Base-by-base conservation (phyloP, 2,329 filamentous ascomycete genomes). In the Tympanopsis confertula region DNA sequence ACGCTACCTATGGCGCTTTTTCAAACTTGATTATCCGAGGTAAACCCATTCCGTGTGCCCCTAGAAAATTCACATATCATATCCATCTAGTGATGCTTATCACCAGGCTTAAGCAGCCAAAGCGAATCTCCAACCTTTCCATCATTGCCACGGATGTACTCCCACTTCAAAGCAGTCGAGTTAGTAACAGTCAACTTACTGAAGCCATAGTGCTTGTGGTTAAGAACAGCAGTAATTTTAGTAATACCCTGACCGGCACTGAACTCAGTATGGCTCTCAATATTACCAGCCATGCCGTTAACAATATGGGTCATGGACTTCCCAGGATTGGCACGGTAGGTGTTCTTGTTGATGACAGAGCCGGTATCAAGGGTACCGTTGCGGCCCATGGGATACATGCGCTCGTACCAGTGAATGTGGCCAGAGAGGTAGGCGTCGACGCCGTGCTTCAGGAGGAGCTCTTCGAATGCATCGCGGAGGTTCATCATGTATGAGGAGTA, bases 261-360 rank as follows among this genome's bases (percentile, higher is more conserved):
- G 13, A 69, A 48, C 2, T 52, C 56, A 42, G 54, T 61, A 51
- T 71, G 67, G 40, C 59, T 63, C 44, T 70, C 67, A 32, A 70
- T 60, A 42, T 70, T 70, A 17, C 68, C 67, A 3, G 68, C 68
- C 56, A 66, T 65, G n/a, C 67, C 68, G 46, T 70, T 71, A 50
- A 66, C 55, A 22, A 71, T 53, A 41, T 69, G 65, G 2, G 64
- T 66, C 42, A 71, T 62, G 14, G 64, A 67, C 18, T 53, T 55
- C 35, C 67, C 66, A 1, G 62, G 53, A 44, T 68, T 68, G 38
- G 60, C 59, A 35, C 48, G 45, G 52, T 68, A 71, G 7, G 65
- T 70, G 49, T 66, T 57, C 42, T 68, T 63, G 50, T 67, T 55
- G 36, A 66, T 41, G 28, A 71, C 52, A 1, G 61, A 59, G 4